Percentiles rank a stretch among this genome's conserved stretches.
These are phyloP conservation scores for Scutellaria baicalensis DNA, from an alignment of 257 asterid genomes.

Conservation along the genomic window DNA sequence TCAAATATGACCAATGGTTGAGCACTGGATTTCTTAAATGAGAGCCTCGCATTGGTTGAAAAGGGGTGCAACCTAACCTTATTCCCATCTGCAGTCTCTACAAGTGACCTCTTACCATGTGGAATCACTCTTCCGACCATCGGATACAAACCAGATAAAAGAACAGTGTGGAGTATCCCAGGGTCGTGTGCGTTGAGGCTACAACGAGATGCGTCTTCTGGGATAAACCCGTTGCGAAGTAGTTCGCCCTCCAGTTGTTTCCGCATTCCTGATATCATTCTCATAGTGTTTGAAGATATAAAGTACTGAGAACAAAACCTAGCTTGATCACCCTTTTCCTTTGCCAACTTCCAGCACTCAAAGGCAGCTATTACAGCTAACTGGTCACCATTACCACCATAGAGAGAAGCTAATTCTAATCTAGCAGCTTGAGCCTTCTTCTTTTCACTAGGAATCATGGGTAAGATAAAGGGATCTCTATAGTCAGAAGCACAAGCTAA, in stretches of 20 bases:
- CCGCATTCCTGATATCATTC: constrained; percentile 65
- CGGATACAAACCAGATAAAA: constrained; percentile 80
- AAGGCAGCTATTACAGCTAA: constrained; percentile 84
- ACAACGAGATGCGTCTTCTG: constrained; percentile 40
- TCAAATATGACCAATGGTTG: constrained; percentile 59
- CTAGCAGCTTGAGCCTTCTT: constrained; percentile 65
- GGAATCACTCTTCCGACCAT: constrained; percentile 72
- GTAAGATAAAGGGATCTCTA: constrained; percentile 71
- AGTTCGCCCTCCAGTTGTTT: constrained; percentile 62
- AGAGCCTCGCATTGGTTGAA: constrained; percentile 46
- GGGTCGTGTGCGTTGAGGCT: constrained; percentile 70
- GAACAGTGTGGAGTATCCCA: constrained; percentile 71
- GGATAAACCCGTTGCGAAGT: constrained; percentile 49
- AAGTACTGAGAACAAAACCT: constrained; percentile 64
- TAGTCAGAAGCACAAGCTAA: constrained; percentile 80
- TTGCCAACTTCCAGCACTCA: constrained; percentile 76
- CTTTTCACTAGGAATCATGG: constrained; percentile 58
- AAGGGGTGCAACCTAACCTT: constrained; percentile 66
- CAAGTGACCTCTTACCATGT: constrained; percentile 33
- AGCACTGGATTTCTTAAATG: constrained; percentile 15
- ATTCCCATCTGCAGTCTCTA: constrained; percentile 68
- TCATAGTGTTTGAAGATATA: constrained; percentile 57
- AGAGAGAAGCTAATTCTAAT: constrained; percentile 62
- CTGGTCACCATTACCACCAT: constrained; percentile 83
- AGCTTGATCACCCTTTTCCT: constrained; percentile 45